These are phyloP conservation scores for Rusavskia elegans DNA, from an alignment of 495 filamentous ascomycete species.

Conservation along the genomic window DNA sequence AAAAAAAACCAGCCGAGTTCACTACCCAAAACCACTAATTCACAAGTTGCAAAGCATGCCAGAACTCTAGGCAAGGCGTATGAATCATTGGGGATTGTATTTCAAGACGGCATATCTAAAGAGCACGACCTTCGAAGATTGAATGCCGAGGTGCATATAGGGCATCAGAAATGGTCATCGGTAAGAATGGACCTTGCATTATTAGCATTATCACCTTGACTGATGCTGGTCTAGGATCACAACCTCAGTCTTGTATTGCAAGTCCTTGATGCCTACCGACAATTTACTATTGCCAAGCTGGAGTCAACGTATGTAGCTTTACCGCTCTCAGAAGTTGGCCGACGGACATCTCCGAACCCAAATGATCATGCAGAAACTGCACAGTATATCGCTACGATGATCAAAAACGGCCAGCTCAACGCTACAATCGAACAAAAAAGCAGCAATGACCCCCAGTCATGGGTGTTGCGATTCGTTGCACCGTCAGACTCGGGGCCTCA, in stretches of 20 bases:
- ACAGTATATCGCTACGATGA: constrained; percentile 32
- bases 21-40: constrained; percentile 29
- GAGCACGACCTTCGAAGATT: constrained; percentile 33
- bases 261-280: constrained; percentile 30
- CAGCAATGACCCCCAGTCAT: constrained; percentile 26
- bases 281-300: constrained; percentile 27
- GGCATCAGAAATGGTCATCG: constrained; percentile 38
- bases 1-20: constrained; percentile 18
- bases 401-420: constrained; percentile 36
- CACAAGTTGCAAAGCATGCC: constrained; percentile 37
- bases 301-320: constrained; percentile 31
- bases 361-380: constrained; percentile 28
- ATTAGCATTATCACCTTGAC: constrained; percentile 29
- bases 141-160: constrained; percentile 39
- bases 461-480: constrained; percentile 21
- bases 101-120: constrained; percentile 31
- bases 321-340: constrained; percentile 25
- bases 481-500: constrained; percentile 6
- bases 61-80: constrained; percentile 53
- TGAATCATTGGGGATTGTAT: constrained; percentile 47
- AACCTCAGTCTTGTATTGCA: constrained; percentile 40
- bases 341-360: constrained; percentile 19
- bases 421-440: constrained; percentile 34
- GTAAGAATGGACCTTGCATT: constrained; percentile 36
- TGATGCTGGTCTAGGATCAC: constrained; percentile 35